Base-by-base conservation (phyloP, 108 stramenopile genomes). In the Pseudonitzschia multiseries region DNA sequence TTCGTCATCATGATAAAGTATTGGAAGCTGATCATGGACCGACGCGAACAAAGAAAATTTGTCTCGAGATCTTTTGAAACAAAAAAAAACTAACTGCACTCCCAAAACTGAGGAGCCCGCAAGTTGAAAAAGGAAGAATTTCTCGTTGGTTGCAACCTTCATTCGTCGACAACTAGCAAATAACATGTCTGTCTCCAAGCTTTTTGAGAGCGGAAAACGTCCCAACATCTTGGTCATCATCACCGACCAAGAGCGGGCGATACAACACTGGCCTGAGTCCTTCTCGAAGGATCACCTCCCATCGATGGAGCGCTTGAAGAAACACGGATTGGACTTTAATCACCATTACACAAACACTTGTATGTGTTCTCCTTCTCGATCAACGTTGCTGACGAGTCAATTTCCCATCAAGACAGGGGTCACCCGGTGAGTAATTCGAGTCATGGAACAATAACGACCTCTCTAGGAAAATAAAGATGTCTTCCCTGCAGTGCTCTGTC, bases 241-340 rank as follows among this genome's bases (percentile, higher is more conserved):
- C 6, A 83, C 86, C n/a, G 86, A 87, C 69, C 86, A 87, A 73
- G 84, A 87, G 50, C 81, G 86, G 0, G 53, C 48, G 27, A n/a
- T 77, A 12, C 70, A 71, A 48, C 77, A 77, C 40, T 75, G 77
- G 77, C 77, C 77, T 0, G 59, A 61, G 33, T 31, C 46, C 21
- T 77, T 77, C 48, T 66, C 50, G 51, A 42, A 66, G 24, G 57
- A 71, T 13, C 31, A 77, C 33, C 82, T 71, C 43, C 81, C 78
- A 70, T 64, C 48, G 71, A 84, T 82, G 84, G 79, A 75, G 73
- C 83, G 69, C 12, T 15, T 53, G 81, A 64, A 54, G 44, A 29
- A 53, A 44, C 33, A 77, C 57, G 77, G 77, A 8, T 27, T 77
- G 28, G 57, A 65, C 28, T 77, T 77, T 48, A 56, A 48, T 2